These are phyloP conservation scores for Galeopsis tetrahit DNA, from an alignment of 257 asterid genomes.

Conservation along the genomic window DNA sequence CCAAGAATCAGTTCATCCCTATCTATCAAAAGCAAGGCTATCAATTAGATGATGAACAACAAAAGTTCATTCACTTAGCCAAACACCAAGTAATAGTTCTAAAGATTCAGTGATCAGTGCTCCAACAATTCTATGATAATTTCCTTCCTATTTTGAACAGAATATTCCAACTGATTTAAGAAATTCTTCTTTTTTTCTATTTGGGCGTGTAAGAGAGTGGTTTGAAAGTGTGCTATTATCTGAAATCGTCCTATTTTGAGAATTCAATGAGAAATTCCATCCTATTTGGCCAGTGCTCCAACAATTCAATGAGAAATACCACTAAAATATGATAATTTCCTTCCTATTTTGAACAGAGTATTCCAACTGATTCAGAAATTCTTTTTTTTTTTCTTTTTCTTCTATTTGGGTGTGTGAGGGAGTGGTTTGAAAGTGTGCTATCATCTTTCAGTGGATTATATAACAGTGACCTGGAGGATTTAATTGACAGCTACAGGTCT, in stretches of 20 bases:
- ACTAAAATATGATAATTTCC: neutral
- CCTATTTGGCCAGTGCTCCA: neutral
- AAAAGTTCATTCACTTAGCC: neutral
- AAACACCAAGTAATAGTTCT: neutral
- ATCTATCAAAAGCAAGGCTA: slow-evolving; percentile 53
- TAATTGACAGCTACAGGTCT: slow-evolving; percentile 1
- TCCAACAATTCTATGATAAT: neutral
- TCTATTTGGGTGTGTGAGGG: neutral
- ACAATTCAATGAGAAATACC: slow-evolving; percentile 1
- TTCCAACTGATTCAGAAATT: neutral
- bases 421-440: slow-evolving; percentile 3
- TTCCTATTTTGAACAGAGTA: neutral
- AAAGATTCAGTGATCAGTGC: neutral
- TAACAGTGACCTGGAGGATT: neutral
- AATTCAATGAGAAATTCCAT: too few relatives aligned
- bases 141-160: neutral
- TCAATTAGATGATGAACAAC: slow-evolving; percentile 26
- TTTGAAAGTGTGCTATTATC: neutral
- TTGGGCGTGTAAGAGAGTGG: neutral
- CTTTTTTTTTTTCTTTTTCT: neutral
- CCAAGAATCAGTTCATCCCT: slow-evolving; percentile 90
- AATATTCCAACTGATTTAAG: neutral
- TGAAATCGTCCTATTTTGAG: too few relatives aligned
- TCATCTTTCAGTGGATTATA: slow-evolving; percentile 2
- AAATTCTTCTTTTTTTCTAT: neutral